A percentile compares a stretch with the other conserved stretches of the same genome.
These are phyloP conservation scores for Hypoxylon intermedium DNA, from an alignment of 495 filamentous ascomycete species.

Conservation along the genomic window DNA sequence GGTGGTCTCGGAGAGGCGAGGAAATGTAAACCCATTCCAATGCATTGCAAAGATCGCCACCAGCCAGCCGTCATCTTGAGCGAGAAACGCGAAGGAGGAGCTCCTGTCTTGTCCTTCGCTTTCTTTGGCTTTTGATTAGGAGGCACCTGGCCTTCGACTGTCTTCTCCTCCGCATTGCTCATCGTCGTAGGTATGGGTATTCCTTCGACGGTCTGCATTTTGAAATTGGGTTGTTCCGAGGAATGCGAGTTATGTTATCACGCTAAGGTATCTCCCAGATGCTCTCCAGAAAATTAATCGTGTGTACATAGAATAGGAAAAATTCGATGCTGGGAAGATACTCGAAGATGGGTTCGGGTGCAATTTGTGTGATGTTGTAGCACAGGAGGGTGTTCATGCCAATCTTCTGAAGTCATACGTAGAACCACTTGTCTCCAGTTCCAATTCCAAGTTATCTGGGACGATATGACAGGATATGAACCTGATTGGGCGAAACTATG, in stretches of 20 bases:
- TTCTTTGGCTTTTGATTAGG: conserved; percentile 40
- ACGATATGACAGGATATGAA: not conserved
- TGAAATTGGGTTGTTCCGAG: not conserved
- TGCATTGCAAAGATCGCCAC: conserved; percentile 79
- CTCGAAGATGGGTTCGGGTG: not conserved
- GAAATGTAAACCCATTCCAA: conserved; percentile 80
- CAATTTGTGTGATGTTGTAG: not conserved
- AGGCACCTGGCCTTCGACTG: conserved; percentile 17
- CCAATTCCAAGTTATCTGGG: conserved; percentile 6
- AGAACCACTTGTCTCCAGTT: no score
- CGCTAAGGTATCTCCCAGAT: not conserved
- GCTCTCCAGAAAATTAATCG: not conserved
- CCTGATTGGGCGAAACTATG: not conserved
- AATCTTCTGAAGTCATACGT: no score
- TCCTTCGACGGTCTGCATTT: conserved; percentile 44
- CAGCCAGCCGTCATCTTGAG: conserved; percentile 74
- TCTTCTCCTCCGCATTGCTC: conserved; percentile 12
- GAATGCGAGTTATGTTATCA: not conserved
- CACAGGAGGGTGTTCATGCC: no score
- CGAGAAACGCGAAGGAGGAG: conserved; percentile 65
- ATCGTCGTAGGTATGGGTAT: conserved; percentile 43
- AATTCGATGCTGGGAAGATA: not conserved
- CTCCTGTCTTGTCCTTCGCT: conserved; percentile 47
- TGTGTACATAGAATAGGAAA: not conserved
- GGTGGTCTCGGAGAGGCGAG: conserved; percentile 72